Conservation (phyloP, 495 filamentous ascomycete species). For the Aspergillus saccharolyticus region DNA sequence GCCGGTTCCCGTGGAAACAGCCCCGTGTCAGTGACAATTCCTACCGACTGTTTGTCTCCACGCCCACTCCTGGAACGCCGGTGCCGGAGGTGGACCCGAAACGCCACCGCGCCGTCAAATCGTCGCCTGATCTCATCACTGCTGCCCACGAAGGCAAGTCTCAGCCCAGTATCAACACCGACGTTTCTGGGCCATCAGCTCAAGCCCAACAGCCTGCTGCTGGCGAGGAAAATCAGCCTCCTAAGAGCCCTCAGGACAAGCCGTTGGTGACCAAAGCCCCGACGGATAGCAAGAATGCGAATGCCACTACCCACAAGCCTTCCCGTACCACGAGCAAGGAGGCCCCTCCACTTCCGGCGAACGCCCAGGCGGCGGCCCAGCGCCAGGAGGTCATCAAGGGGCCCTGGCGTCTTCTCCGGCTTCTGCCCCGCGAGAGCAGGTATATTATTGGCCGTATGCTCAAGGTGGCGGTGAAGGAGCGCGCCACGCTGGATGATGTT, state of each 20-base stretch:
- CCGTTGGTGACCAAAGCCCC: slow-evolving; percentile 17
- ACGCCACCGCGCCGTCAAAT: slow-evolving; percentile 34
- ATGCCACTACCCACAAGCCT: slow-evolving; percentile 18
- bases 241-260: slow-evolving; percentile 23
- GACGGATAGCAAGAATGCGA: slow-evolving; percentile 24
- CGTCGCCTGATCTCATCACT: slow-evolving; percentile 32
- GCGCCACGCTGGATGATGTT: slow-evolving; percentile 80
- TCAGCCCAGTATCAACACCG: slow-evolving; percentile 4
- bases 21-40: slow-evolving; percentile 90
- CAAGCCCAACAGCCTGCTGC: slow-evolving; percentile 13
- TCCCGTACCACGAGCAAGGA: slow-evolving; percentile 48
- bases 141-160: slow-evolving; percentile 25
- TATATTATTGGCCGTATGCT: slow-evolving; percentile 91
- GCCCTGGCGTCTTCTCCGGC: slow-evolving; percentile 86
- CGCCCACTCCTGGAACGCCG: slow-evolving; percentile 54
- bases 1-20: slow-evolving; percentile 96
- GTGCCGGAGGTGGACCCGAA: slow-evolving; percentile 42
- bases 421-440: slow-evolving; percentile 84
- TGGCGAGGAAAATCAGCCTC: slow-evolving; percentile 18
- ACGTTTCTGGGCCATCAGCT: slow-evolving; percentile 6
- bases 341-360: slow-evolving; percentile 36
- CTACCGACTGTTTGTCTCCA: slow-evolving; percentile 83
- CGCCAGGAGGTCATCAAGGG: slow-evolving; percentile 78
- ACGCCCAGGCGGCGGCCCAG: slow-evolving; percentile 34
- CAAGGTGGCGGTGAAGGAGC: slow-evolving; percentile 76